phyloP scores from a whole-genome alignment of 441 rosid species.

The Cnidoscolus chayamansa region DNA sequence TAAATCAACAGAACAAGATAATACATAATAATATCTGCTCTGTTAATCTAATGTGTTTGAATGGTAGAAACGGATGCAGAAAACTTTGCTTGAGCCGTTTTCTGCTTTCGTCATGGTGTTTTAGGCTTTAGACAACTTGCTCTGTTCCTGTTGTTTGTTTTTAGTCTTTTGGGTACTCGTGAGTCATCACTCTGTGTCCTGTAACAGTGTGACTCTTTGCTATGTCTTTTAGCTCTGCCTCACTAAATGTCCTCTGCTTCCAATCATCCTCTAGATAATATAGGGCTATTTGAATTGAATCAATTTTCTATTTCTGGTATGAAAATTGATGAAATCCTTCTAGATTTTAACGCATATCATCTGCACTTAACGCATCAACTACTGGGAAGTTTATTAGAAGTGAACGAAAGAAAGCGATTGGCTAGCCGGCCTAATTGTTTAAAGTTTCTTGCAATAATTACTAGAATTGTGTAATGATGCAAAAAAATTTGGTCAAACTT shows the following conservation, averaged over 20 bases:
- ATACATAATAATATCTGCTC: no score
- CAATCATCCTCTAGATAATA: no score
- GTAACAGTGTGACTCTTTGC: neutral
- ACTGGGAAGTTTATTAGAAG: neutral
- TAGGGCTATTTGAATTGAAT: no score
- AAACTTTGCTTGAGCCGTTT: neutral
- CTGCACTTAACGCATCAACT: no score
- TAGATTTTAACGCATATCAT: no score
- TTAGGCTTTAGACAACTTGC: neutral
- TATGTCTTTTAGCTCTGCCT: neutral
- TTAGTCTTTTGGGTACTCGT: neutral
- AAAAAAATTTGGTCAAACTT: neutral
- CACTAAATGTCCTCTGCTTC: no score
- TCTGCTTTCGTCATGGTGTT: conserved; percentile 13
- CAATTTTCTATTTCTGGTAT: no score
- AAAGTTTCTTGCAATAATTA: neutral
- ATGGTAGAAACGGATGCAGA: no score
- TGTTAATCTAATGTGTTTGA: no score
- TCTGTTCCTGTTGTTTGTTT: neutral
- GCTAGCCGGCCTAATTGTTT: neutral
- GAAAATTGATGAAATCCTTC: no score
- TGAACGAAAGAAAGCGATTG: neutral
- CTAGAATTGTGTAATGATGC: neutral
- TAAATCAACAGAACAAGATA: no score
- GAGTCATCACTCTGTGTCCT: neutral